phyloP scores from a whole-genome alignment of 2,329 filamentous ascomycete genomes.

The Trichoderma sp. region DNA sequence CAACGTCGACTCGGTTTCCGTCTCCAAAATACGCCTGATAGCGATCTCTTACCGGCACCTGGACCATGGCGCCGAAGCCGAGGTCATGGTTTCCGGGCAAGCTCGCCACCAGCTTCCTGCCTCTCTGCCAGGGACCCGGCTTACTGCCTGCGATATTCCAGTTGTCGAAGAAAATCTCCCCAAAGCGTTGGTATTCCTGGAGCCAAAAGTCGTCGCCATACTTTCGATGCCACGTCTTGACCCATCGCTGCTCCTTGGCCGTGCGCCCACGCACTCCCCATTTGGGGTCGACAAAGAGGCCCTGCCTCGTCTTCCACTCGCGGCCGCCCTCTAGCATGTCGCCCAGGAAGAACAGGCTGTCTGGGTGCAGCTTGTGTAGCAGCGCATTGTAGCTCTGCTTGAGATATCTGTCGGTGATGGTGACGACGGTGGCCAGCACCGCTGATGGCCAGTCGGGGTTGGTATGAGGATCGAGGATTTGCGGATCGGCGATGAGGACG shows the following conservation, averaged over 20 bases:
- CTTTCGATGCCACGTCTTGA: conserved; percentile 67
- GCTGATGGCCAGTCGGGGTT: conserved; percentile 76
- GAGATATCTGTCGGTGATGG: conserved; percentile 85
- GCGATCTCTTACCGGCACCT: conserved; percentile 73
- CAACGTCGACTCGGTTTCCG: conserved; percentile 83
- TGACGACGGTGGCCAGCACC: conserved; percentile 50
- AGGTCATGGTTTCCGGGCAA: conserved; percentile 94
- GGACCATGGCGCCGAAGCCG: conserved; percentile 83
- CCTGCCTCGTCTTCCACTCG: conserved; percentile 79
- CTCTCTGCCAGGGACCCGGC: conserved; percentile 58
- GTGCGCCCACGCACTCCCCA: conserved; percentile 54
- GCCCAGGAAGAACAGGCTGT: conserved; percentile 86
- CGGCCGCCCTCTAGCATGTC: conserved; percentile 94
- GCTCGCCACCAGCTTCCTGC: conserved; percentile 76
- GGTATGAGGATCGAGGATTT: conserved; percentile 91
- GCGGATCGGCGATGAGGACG: conserved; percentile 82
- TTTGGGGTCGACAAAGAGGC: conserved; percentile 56
- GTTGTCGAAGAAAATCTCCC: conserved; percentile 74
- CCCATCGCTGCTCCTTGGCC: conserved; percentile 48
- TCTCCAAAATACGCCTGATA: conserved; percentile 90
- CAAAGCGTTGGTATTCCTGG: conserved; percentile 80
- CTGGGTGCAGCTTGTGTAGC: conserved; percentile 72
- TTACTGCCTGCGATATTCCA: conserved; percentile 58
- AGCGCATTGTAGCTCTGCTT: conserved; percentile 77
- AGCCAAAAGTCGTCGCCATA: conserved; percentile 86